Conservation (phyloP, 208 protist species). For the Herpetomonas tarakana region DNA sequence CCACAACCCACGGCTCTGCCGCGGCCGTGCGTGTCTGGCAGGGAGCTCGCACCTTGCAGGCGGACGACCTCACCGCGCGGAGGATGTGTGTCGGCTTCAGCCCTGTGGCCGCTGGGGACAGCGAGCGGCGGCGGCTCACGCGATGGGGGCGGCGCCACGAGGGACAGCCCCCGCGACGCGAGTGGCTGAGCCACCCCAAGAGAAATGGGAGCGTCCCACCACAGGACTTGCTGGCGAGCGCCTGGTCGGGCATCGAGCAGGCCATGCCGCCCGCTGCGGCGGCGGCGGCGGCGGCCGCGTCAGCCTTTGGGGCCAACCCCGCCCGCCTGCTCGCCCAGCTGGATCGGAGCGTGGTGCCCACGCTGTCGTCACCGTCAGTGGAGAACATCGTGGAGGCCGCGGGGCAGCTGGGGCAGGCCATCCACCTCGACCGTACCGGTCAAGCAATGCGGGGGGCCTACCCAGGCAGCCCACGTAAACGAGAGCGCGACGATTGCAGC, state of each 20-base stretch:
- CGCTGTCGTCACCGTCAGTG: neutral
- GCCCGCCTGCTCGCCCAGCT: neutral
- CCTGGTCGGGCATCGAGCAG: neutral
- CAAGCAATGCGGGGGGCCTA: neutral
- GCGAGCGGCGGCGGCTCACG: neutral
- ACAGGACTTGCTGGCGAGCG: neutral
- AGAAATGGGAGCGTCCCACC: neutral
- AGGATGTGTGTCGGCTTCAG: conserved; percentile 11
- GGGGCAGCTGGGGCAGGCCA: neutral
- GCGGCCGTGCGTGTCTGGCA: neutral
- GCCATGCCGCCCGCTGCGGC: neutral
- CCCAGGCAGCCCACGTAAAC: too few species aligned
- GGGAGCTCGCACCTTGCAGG: neutral
- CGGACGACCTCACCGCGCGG: conserved; percentile 1
- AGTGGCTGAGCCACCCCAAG: neutral
- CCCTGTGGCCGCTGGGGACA: neutral
- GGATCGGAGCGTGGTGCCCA: neutral
- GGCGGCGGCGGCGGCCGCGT: neutral
- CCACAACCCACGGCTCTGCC: neutral
- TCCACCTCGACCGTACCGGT: neutral
- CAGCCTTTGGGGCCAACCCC: too few species aligned
- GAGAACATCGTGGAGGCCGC: neutral
- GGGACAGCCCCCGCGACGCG: neutral
- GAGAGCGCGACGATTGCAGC: too few species aligned
- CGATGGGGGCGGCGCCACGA: neutral